Conservation (phyloP, 495 filamentous ascomycete genomes). For the Hypoxylon subgilvum region DNA sequence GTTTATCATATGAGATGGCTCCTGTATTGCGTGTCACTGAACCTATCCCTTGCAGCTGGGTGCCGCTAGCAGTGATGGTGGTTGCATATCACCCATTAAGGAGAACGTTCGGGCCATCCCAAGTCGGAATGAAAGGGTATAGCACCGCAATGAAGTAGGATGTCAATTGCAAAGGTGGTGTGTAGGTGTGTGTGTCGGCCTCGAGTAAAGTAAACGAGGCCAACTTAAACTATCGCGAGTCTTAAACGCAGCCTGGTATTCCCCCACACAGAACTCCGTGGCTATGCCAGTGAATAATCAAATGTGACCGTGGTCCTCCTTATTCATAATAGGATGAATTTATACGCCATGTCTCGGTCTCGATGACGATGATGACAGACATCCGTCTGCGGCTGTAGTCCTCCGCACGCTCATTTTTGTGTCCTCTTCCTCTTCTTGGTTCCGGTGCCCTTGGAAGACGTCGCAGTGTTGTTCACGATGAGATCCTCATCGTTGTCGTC, state of each 20-base stretch:
- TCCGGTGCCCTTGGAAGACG: slow-evolving; percentile 42
- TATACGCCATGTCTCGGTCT: neutral
- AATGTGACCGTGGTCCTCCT: slow-evolving; percentile 6
- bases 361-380: neutral
- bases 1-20: too few relatives aligned
- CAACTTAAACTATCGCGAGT: slow-evolving; percentile 10
- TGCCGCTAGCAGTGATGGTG: neutral
- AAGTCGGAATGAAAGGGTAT: neutral
- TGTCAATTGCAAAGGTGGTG: neutral
- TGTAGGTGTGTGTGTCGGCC: neutral
- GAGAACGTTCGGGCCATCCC: neutral
- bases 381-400: slow-evolving; percentile 11
- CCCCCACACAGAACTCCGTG: slow-evolving; percentile 31
- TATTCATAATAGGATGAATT: neutral
- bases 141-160: neutral
- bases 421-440: slow-evolving; percentile 48
- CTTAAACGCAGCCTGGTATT: slow-evolving; percentile 39
- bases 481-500: slow-evolving; percentile 39
- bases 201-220: neutral
- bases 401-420: slow-evolving; percentile 21
- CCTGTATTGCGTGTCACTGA: neutral
- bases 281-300: slow-evolving; percentile 38
- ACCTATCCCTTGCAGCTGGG: neutral
- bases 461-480: slow-evolving; percentile 9
- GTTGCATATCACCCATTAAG: neutral